These are phyloP conservation scores for Sugiyamaella valdiviana DNA, from an alignment of 805 yeast species.

Conservation along the genomic window DNA sequence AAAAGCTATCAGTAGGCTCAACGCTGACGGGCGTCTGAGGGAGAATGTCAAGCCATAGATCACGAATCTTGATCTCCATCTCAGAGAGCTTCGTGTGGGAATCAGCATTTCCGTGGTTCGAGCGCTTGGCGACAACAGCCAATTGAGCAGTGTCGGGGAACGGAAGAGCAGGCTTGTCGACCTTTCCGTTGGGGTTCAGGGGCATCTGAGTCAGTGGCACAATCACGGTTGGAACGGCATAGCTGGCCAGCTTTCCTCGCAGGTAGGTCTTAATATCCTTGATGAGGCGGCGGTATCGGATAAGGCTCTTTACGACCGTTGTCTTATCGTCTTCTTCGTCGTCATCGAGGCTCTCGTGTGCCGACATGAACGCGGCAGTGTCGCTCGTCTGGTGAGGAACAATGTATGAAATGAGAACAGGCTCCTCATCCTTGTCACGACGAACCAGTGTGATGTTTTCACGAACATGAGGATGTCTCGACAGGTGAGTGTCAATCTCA, in stretches of 20 bases:
- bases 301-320: conserved; percentile 73
- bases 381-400: conserved; percentile 55
- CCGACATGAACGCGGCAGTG: conserved; percentile 36
- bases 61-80: conserved; percentile 62
- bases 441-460: conserved; percentile 90
- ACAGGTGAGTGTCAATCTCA: conserved; percentile 94
- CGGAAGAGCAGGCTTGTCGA: conserved; percentile 94
- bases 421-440: conserved; percentile 88
- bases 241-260: conserved; percentile 82
- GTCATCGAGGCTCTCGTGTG: conserved; percentile 33
- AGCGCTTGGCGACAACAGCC: conserved; percentile 54
- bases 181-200: conserved; percentile 95
- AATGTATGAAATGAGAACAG: conserved; percentile 81
- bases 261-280: conserved; percentile 76
- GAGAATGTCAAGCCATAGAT: conserved; percentile 77
- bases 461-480: conserved; percentile 87
- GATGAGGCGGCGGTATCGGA: conserved; percentile 66
- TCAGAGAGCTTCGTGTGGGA: conserved; percentile 44
- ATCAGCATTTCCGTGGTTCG: conserved; percentile 38
- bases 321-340: conserved; percentile 36
- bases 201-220: conserved; percentile 85
- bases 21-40: conserved; percentile 80
- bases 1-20: conserved; percentile 79
- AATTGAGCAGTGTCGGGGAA: conserved; percentile 89
- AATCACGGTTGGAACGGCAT: conserved; percentile 88